Evolutionary conservation across 306 rosid species (phyloP).

Genomic region (Senna siamea): DNA sequence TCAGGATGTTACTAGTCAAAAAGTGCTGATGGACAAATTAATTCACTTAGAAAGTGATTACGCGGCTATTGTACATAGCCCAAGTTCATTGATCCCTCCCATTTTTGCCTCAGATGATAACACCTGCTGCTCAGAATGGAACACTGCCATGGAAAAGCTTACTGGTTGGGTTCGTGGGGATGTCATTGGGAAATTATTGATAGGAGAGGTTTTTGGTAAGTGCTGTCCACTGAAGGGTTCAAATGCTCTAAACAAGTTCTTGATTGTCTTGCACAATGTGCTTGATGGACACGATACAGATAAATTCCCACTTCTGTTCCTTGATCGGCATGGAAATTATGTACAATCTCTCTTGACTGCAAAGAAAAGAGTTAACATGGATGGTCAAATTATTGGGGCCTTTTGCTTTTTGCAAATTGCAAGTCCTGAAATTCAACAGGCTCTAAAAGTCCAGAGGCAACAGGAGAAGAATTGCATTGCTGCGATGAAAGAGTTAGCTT

Average conservation of each 20-base stretch:
- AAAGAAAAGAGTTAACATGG: slow-evolving; percentile 75
- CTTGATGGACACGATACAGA: slow-evolving; percentile 77
- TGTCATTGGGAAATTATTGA: slow-evolving; percentile 81
- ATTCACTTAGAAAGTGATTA: slow-evolving; percentile 92
- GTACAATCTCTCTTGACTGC: slow-evolving; percentile 88
- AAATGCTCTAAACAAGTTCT: slow-evolving; percentile 78
- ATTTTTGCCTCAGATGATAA: slow-evolving; percentile 93
- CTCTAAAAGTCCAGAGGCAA: slow-evolving; percentile 71
- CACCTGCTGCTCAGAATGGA: slow-evolving; percentile 95
- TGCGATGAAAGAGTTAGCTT: slow-evolving; percentile 86
- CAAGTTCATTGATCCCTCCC: slow-evolving; percentile 92
- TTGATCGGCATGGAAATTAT: slow-evolving; percentile 66
- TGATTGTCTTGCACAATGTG: slow-evolving; percentile 88
- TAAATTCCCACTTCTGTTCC: slow-evolving; percentile 76
- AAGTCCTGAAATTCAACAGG: slow-evolving; percentile 81
- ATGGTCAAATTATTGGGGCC: slow-evolving; percentile 83
- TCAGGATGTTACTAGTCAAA: slow-evolving; percentile 92
- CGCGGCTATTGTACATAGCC: slow-evolving; percentile 89
- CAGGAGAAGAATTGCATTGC: slow-evolving; percentile 71
- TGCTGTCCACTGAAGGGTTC: slow-evolving; percentile 84
- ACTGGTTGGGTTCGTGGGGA: slow-evolving; percentile 85
- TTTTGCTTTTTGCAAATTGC: slow-evolving; percentile 91
- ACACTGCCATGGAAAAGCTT: slow-evolving; percentile 92
- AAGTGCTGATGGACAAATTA: slow-evolving; percentile 90
- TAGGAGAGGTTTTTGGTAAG: slow-evolving; percentile 90